Evolutionary conservation across 257 asterid species (phyloP), one percentile per base, ranked within the genome.

Genomic region (Nicotiana otophora): DNA sequence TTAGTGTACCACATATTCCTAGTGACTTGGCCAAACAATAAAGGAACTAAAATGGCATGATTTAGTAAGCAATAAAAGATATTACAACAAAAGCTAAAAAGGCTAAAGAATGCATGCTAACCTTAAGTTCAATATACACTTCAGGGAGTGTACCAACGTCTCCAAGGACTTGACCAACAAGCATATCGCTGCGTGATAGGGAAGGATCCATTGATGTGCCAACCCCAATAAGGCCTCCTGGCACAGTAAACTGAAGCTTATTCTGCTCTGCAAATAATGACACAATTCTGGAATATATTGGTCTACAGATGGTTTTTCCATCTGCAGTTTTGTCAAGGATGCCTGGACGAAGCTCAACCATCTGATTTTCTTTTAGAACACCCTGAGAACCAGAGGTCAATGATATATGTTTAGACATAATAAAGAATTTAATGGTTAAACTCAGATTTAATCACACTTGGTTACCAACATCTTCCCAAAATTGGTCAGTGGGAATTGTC

Each of bases 161-260:
- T n/a, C 99, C 98, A 81, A 96, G 96, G 81, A 96, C 99, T 87
- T 96, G 99, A 64, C 99, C 99, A 4, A 96, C 99, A 90, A 96
- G 82, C 88, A 98, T 88, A 89, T 96, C 98, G 67, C 98, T 98
- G 80, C 97, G 97, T 65, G 99, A 94, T 69, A 96, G 95, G 2
- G 98, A 90, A 20, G 98, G 98, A 86, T 96, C 98, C 98, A 94
- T 96, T 11, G 99, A 94, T 4, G 98, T 96, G 85, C 98, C 99
- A 69, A 96, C 98, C 75, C 99, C 99, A 77, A 96, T 93, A 53
- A 95, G 97, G 66, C 99, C 99, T 86, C 99, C 99, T 30, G 99
- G 99, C 60, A 95, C 99, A 63, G 97, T 97, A 87, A 88, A 96
- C 81, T 96, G 98, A 9, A 96, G 81, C 81, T 94, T 98, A 53